Evolutionary conservation across 805 yeast species (phyloP), one percentile per base, ranked within the genome.

Genomic region (Teunomyces atbi): DNA sequence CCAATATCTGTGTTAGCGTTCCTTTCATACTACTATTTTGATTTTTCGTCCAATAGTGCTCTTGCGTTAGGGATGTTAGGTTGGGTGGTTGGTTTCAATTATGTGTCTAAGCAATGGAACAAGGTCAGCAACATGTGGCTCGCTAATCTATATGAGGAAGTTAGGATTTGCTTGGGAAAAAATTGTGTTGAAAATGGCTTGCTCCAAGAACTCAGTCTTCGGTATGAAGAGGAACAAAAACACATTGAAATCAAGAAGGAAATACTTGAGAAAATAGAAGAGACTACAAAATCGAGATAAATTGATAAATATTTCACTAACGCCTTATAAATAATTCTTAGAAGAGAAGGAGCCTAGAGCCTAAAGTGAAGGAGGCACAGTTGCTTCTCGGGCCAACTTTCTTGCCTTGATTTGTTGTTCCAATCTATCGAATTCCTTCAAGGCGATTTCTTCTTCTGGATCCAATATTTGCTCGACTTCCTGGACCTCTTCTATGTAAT

Each of bases 401-500:
- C 49, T 56, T 19, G 45, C 26, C 45, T 61, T 62, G 38, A 72
- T 58, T 45, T 58, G 64, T 51, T 78, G 74, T 63, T 90, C 97
- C 44, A 90, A 76, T 65, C 88, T 87, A 59, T 88, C 92, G 65
- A 89, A 89, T 66, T 90, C 96, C 51, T 81, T 78, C 41, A 88
- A 64, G 1, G 96, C 92, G 33, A 89, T 77, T 64, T 84, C 92
- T 42, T 86, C 92, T 52, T 73, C 77, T 8, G 77, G 77, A 53
- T 89, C 96, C 44, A 86, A 70, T n/a, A 89, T 83, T 65, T 90
- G 97, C 59, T 84, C 83, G 16, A 94, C 97, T 37, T 86, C 86
- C 45, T 81, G 78, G 27, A 94, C 97, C 61, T 94, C 99, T 61
- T 95, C 99, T 32, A 95, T 92, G 63, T 94, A 94, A 68, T 92